Percentiles rank a stretch among this genome's conserved stretches.
These are phyloP conservation scores for Clonostachys sp. DNA, from an alignment of 2,329 filamentous ascomycete species.

Conservation along the genomic window DNA sequence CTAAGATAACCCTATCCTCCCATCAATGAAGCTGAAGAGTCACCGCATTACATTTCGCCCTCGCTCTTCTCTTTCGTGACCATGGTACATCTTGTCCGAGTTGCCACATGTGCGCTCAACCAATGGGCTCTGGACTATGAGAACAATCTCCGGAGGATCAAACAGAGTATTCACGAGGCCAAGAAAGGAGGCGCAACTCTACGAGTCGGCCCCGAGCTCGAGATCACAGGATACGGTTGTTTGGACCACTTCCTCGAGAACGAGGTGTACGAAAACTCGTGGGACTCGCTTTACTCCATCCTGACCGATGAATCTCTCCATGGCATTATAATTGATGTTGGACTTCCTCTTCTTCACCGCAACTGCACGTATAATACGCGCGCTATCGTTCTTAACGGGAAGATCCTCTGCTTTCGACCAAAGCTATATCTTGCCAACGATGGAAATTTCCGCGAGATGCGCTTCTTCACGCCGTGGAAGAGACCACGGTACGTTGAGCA, in stretches of 20 bases:
- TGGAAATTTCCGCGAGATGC: constrained; percentile 29
- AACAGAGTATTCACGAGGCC: constrained; percentile 54
- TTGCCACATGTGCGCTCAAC: too few relatives aligned
- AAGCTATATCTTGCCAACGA: constrained; percentile 22
- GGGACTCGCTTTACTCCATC: too few relatives aligned
- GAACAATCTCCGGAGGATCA: constrained; percentile 59
- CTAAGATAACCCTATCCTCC: too few relatives aligned
- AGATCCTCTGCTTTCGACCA: constrained; percentile 14
- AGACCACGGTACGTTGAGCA: constrained; percentile 24
- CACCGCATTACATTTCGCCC: too few relatives aligned
- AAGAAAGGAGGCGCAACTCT: constrained; percentile 57
- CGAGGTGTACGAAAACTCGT: constrained; percentile 7
- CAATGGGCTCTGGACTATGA: constrained; percentile 9
- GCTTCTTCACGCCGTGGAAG: constrained; percentile 34
- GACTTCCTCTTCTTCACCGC: constrained; percentile 21
- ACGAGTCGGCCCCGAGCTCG: constrained; percentile 36
- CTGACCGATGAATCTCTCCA: neutral
- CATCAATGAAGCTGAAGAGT: too few relatives aligned
- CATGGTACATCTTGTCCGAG: too few relatives aligned
- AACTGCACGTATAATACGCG: constrained; percentile 31
- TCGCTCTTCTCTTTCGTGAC: too few relatives aligned
- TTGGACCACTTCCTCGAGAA: constrained; percentile 23
- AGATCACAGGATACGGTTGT: too few relatives aligned
- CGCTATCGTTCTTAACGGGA: constrained; percentile 21
- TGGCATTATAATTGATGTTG: constrained; percentile 22